Evolutionary conservation across 768 basidiomycete species (phyloP), one percentile per base, ranked within the genome.

Genomic region (Rickenella mellea): DNA sequence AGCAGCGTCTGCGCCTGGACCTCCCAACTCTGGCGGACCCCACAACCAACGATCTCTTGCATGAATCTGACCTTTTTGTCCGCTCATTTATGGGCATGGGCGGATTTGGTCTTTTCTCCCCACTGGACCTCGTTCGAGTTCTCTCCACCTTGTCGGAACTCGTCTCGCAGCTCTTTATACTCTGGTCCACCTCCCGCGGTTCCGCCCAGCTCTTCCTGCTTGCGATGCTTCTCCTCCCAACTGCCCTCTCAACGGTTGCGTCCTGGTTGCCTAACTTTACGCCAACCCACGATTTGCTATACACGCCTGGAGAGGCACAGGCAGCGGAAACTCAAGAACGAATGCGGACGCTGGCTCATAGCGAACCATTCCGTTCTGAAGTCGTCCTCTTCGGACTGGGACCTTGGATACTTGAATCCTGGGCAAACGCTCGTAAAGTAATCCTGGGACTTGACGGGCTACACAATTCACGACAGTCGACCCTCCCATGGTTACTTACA

Each of bases 41-140:
- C 37, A 56, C 66, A 45, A 68, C 83, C 19, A 79, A 83, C 45
- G 84, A 87, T 55, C 73, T 89, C 31, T 68, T 90, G n/a, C 80
- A 84, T 46, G 86, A 90, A 62, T 84, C 87, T 28, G 87, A 90
- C 55, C 70, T 85, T 26, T 90, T 90, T 55, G 81, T 83, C 31
- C 74, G 83, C 45, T 89, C 87, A 9, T 88, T 89, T 59, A 74
- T 70, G 51, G 83, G 83, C 31, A 64, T 67, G 51, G 74, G 80
- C 27, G 74, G 81, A 9, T 86, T 89, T 55, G 86, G 86, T 12
- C 69, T 87, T 24, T 68, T 88, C 50, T 86, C 83, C 2, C 87
- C 86, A 6, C 70, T 88, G 43, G 86, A 89, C 54, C 76, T 86
- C 49, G 68, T 87, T 51, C 80, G 81, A 50, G 65, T 88, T 51